Conservation (phyloP, 106 monocot species). For the Triglochin maritima region DNA sequence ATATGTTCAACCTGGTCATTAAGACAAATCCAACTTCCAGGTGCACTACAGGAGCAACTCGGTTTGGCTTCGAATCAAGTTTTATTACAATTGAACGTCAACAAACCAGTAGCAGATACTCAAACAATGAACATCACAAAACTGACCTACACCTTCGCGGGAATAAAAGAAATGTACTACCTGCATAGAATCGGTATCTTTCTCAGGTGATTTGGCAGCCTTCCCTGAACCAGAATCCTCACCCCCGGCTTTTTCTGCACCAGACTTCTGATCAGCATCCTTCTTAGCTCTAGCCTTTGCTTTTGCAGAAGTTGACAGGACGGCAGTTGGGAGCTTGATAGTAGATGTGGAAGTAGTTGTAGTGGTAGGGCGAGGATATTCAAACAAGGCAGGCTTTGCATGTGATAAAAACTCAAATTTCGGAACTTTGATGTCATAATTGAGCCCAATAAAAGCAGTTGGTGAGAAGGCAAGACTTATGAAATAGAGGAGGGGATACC, state of each 20-base stretch:
- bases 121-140: no score
- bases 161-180: conserved; percentile 12
- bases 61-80: no score
- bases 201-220: conserved; percentile 44
- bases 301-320: conserved; percentile 88
- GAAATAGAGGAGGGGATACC: conserved; percentile 97
- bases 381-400: conserved; percentile 92
- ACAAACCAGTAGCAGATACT: no score
- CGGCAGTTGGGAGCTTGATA: conserved; percentile 75
- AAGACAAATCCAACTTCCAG: no score
- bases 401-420: conserved; percentile 89
- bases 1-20: no score
- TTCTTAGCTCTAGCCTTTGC: conserved; percentile 86
- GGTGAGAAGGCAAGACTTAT: conserved; percentile 90
- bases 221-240: conserved; percentile 34
- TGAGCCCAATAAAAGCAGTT: conserved; percentile 90
- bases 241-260: conserved; percentile 33
- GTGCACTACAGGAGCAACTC: no score
- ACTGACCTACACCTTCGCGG: no score
- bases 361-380: conserved; percentile 67
- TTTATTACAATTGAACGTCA: no score
- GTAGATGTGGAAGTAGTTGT: conserved; percentile 62
- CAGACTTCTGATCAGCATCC: conserved; percentile 71
- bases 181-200: conserved; percentile 68
- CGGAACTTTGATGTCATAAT: conserved; percentile 95